Evolutionary conservation across 2,329 filamentous ascomycete genomes (phyloP).

Genomic region (Paraconiothyrium brasiliense): DNA sequence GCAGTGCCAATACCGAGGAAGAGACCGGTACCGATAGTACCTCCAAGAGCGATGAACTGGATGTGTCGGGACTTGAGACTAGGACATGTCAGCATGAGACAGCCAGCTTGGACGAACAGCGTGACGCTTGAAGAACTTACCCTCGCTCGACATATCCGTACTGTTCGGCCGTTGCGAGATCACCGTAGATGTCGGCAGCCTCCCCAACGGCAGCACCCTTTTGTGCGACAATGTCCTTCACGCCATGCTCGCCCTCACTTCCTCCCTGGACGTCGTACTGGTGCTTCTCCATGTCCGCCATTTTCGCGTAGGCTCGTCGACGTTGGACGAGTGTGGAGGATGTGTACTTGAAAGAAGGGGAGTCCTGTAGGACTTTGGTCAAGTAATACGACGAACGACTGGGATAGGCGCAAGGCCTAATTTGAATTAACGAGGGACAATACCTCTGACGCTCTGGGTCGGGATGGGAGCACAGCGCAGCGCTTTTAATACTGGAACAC

Average conservation of each 20-base stretch:
- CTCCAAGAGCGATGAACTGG: conserved; percentile 68
- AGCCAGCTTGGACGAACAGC: conserved; percentile 1
- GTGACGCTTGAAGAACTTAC: conserved; percentile 35
- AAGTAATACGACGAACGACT: conserved; percentile 18
- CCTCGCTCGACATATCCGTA: conserved; percentile 63
- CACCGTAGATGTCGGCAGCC: conserved; percentile 63
- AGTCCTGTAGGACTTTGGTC: conserved; percentile 11
- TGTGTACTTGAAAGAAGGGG: conserved; percentile 12
- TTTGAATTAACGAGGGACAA: conserved; percentile 28
- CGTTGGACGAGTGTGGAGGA: conserved; percentile 8
- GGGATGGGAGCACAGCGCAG: conserved; percentile 29
- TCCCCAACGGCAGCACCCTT: conserved; percentile 51
- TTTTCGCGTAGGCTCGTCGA: conserved; percentile 21
- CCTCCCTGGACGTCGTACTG: conserved; percentile 33
- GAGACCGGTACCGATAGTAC: conserved; percentile 59
- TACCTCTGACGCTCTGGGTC: conserved; percentile 23
- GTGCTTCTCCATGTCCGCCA: conserved; percentile 39
- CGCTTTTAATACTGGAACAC: conserved; percentile 36
- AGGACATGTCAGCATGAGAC: conserved; percentile 20
- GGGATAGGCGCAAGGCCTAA: conserved; percentile 26
- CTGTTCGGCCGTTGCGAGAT: conserved; percentile 60
- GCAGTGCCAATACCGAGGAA: conserved; percentile 47
- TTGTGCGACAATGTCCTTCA: conserved; percentile 34
- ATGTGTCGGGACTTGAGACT: conserved; percentile 64
- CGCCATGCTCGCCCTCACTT: conserved; percentile 30